Evolutionary conservation across 495 filamentous ascomycete species (phyloP), one percentile per base, ranked within the genome.

Genomic region (Penicillium goetzii): DNA sequence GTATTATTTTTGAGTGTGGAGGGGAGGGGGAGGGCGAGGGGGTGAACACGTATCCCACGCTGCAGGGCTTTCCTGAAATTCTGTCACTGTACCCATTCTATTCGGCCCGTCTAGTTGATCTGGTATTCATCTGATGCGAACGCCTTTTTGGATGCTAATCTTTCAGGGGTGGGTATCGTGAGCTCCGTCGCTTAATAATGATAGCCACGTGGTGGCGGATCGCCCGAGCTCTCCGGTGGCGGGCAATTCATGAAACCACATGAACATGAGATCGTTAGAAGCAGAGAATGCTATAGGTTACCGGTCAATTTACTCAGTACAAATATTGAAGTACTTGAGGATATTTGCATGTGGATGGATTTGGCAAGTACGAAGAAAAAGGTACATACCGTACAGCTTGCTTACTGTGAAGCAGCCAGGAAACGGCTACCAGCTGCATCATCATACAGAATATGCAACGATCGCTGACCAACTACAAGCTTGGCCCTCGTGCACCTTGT

Each of bases 151-250:
- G 40, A 3, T n/a, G n/a, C 14, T 43, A 8, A 19, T 43, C 0
- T 43, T 45, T 7, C n/a, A 23, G 41, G 41, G 41, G 41, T 45
- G 41, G 41, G 36, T 40, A 40, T 17, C 36, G 36, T 40, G 36
- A 40, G 19, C 41, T 45, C 41, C 2, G 4, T 45, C 41, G 41
- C n/a, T 45, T 45, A 21, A 23, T 8, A 4, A 45, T 45, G 4
- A 21, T 45, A 5, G 41, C 41, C 41, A 45, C 41, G 41, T 45
- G 41, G 41, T 45, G 41, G 41, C 41, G 41, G 41, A 45, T 45
- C 41, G 41, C 41, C 41, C 19, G 19, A 23, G n/a, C 41, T 23
- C 41, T 2, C 41, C 11, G 19, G 17, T 19, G 17, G 36, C 36
- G 36, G 36, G 19, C n/a, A 45, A 11, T 11, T 21, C n/a, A 21